Conservation (phyloP, 1,284 basidiomycete genomes). For the Ustilago trichophora region DNA sequence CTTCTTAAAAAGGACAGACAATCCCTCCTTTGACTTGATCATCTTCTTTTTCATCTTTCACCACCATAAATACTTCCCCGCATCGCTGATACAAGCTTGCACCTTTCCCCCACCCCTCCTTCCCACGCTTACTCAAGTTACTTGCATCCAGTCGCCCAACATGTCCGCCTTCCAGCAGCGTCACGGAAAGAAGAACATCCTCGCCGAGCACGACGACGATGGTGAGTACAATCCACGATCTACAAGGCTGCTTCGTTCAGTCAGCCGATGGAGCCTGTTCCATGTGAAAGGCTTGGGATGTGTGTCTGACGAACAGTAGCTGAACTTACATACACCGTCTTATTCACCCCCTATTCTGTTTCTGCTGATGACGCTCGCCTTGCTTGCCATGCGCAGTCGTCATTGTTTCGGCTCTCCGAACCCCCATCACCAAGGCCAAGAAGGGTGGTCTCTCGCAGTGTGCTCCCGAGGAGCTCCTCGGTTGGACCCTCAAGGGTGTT, state of each 20-base stretch:
- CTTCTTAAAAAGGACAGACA: background rate
- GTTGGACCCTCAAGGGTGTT: conserved; percentile 70
- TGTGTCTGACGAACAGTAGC: too few relatives aligned
- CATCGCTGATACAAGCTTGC: background rate
- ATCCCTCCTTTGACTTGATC: too few relatives aligned
- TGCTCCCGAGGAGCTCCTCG: conserved; percentile 87
- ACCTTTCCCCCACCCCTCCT: background rate
- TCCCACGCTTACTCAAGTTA: too few relatives aligned
- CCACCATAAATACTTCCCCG: too few relatives aligned
- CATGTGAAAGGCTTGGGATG: too few relatives aligned
- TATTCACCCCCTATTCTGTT: too few relatives aligned
- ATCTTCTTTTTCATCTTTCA: too few relatives aligned
- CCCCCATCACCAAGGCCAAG: conserved; percentile 87
- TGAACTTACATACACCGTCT: too few relatives aligned
- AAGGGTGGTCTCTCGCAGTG: conserved; percentile 90
- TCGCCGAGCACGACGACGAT: conserved; percentile 65
- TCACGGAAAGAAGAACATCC: conserved; percentile 59
- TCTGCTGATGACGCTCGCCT: too few relatives aligned
- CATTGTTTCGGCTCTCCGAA: conserved; percentile 85
- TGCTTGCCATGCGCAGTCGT: conserved; percentile 72
- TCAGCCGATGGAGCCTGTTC: too few relatives aligned
- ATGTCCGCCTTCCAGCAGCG: conserved; percentile 44
- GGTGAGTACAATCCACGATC: conserved; percentile 57
- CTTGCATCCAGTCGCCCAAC: too few relatives aligned
- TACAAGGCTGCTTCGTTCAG: too few relatives aligned